A percentile compares a stretch with the other conserved stretches of the same genome.
Conservation (phyloP, 306 rosid genomes). For the Hylodesmum podocarpum region DNA sequence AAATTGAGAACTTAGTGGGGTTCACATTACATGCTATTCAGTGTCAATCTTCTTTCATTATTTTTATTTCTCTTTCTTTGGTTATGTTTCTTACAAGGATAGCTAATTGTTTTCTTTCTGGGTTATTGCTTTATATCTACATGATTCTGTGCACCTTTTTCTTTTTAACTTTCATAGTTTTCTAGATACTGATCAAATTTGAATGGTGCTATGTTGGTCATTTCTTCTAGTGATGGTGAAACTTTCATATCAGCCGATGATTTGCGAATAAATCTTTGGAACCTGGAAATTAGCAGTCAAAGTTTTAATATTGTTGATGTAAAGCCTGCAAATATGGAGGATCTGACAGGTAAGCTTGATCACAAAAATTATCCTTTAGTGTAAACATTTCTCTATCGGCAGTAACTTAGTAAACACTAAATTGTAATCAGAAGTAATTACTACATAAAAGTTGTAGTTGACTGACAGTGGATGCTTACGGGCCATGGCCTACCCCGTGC, state of each 20-base stretch:
- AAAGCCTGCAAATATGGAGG: constrained; percentile 99
- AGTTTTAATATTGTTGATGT: constrained; percentile 98
- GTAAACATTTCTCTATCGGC: constrained; percentile 14
- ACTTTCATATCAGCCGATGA: constrained; percentile 99
- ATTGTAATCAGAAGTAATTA: neutral
- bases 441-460: constrained; percentile 1
- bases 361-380: neutral
- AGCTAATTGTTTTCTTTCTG: constrained; percentile 11
- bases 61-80: neutral
- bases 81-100: neutral
- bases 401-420: constrained; percentile 4
- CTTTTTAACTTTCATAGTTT: neutral
- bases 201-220: constrained; percentile 24
- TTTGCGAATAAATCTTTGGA: constrained; percentile 98
- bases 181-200: constrained; percentile 33
- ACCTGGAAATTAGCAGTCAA: constrained; percentile 96
- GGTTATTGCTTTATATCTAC: constrained; percentile 12
- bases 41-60: constrained; percentile 1
- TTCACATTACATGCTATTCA: constrained; percentile 2
- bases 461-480: neutral
- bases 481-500: neutral
- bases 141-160: neutral
- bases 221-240: constrained; percentile 88
- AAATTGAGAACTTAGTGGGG: neutral
- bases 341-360: constrained; percentile 77